These are phyloP conservation scores for Asparagopsis taxiformis DNA, from an alignment of 31 red algal species.

Conservation along the genomic window DNA sequence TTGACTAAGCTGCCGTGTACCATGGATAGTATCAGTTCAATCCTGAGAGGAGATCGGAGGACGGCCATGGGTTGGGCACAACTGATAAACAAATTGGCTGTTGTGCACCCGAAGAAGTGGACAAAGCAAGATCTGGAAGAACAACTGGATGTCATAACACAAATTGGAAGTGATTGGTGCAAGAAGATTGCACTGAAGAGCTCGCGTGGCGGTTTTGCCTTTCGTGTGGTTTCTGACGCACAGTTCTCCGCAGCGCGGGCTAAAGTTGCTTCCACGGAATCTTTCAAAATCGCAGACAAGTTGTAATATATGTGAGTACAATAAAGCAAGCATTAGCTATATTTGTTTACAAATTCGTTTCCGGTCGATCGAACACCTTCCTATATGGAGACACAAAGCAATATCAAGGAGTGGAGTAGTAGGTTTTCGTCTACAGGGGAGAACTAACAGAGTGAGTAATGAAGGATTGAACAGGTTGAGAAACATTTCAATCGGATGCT, in stretches of 20 bases:
- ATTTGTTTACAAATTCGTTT: too few relatives aligned
- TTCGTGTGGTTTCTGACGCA: conserved; percentile 47
- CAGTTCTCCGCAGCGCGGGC: conserved; percentile 34
- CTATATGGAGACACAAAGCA: too few relatives aligned
- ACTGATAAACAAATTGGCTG: conserved; percentile 45
- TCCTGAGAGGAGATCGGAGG: conserved; percentile 46
- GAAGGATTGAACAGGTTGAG: too few relatives aligned
- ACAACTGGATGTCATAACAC: conserved; percentile 56
- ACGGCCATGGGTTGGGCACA: conserved; percentile 63
- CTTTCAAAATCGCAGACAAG: not conserved
- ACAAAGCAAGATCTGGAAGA: conserved; percentile 36
- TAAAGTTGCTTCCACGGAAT: not conserved
- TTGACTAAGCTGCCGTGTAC: conserved; percentile 55
- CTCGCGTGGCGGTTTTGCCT: conserved; percentile 66
- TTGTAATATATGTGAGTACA: too few relatives aligned
- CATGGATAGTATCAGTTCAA: conserved; percentile 53
- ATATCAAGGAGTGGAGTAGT: too few relatives aligned
- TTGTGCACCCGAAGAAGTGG: conserved; percentile 63
- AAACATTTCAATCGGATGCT: too few relatives aligned
- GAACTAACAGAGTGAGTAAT: too few relatives aligned
- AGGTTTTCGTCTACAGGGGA: too few relatives aligned
- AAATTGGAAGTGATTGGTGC: conserved; percentile 59
- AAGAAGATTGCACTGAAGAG: conserved; percentile 63
- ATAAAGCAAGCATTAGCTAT: too few relatives aligned
- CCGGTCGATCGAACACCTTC: too few relatives aligned